Conservation (phyloP, 345 rosid genomes). For the Toxicodendron radicans region DNA sequence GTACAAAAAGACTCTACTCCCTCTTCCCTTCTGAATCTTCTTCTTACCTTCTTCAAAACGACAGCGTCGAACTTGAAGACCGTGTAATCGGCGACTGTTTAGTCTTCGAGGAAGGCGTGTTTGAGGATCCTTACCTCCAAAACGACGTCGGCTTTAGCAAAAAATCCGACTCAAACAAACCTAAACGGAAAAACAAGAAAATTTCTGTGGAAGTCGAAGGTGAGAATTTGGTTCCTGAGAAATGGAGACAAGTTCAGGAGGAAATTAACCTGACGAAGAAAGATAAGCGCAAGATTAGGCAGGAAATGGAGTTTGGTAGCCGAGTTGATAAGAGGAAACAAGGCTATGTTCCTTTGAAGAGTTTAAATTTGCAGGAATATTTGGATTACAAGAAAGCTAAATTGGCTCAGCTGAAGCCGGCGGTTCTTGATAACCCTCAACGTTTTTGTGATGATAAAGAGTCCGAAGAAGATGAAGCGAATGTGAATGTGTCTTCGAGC, state of each 20-base stretch:
- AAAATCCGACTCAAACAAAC: conserved; percentile 11
- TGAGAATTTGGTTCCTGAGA: conserved; percentile 80
- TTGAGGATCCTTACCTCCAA: conserved; percentile 71
- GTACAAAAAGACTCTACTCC: conserved; percentile 31
- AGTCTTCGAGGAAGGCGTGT: conserved; percentile 84
- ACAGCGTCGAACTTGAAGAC: conserved; percentile 40
- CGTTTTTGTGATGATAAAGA: conserved; percentile 28
- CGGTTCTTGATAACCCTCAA: conserved; percentile 57
- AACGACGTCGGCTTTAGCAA: conserved; percentile 19
- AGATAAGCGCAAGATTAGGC: conserved; percentile 72
- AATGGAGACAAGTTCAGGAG: conserved; percentile 79
- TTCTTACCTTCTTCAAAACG: conserved; percentile 28
- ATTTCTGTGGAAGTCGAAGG: conserved; percentile 32
- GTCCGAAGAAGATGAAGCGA: conserved; percentile 21
- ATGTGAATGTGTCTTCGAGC: conserved; percentile 19
- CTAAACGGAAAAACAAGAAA: conserved; percentile 14
- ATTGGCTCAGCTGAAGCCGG: conserved; percentile 58
- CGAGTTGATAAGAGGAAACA: conserved; percentile 67
- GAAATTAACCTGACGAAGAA: conserved; percentile 82
- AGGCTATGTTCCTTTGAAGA: conserved; percentile 60
- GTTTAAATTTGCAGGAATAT: conserved; percentile 59
- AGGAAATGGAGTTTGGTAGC: conserved; percentile 74
- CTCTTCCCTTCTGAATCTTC: conserved; percentile 44
- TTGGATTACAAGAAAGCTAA: conserved; percentile 64
- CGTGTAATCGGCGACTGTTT: conserved; percentile 79